phyloP scores from a whole-genome alignment of 305 asterid genomes.

The Solanum aculeatissimum region DNA sequence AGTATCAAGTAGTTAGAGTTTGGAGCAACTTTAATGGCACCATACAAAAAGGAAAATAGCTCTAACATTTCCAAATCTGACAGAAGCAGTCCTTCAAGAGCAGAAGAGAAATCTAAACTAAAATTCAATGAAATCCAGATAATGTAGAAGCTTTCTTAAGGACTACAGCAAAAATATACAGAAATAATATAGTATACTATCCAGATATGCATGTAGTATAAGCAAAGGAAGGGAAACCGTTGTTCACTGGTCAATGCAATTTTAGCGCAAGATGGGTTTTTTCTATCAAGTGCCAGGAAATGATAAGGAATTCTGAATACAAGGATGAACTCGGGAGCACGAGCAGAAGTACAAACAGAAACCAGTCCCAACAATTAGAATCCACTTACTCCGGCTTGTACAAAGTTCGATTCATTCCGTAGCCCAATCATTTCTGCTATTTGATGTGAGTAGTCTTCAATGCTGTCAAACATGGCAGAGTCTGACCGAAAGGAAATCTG shows the following conservation, averaged over 20 bases:
- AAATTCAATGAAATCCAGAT: not conserved
- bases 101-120: not conserved
- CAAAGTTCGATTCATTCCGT: constrained; percentile 72
- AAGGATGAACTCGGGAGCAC: not conserved
- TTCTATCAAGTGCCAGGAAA: not conserved
- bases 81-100: not conserved
- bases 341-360: not conserved
- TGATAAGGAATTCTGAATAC: not conserved
- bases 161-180: not conserved
- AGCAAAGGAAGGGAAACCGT: not conserved
- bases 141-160: not conserved
- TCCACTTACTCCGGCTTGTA: constrained; percentile 81
- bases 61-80: not conserved
- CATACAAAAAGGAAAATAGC: not conserved
- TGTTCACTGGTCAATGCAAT: not conserved
- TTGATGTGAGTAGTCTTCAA: constrained; percentile 96
- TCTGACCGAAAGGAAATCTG: constrained; percentile 92
- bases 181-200: not conserved
- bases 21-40: not conserved
- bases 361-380: not conserved
- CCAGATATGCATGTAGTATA: not conserved
- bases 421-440: constrained; percentile 94
- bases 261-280: not conserved
- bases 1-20: not conserved
- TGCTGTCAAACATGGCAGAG: constrained; percentile 70